These are phyloP conservation scores for Taphrina flavorubra DNA, from an alignment of 1,139 yeast genomes.

Conservation along the genomic window DNA sequence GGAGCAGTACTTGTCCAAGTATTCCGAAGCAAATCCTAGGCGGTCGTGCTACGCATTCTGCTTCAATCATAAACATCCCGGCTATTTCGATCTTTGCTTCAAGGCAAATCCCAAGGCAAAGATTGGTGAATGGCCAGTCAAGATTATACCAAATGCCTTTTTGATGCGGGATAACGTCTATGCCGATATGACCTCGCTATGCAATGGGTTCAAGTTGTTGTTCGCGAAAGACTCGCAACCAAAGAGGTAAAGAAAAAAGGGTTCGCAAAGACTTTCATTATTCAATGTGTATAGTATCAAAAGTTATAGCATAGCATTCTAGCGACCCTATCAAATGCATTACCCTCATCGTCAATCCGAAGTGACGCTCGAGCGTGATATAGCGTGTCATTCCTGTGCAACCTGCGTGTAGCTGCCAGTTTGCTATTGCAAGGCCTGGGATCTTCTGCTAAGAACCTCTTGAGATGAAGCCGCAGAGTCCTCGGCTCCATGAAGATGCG, in stretches of 20 bases:
- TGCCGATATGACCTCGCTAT: slow-evolving; percentile 82
- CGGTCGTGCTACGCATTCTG: slow-evolving; percentile 92
- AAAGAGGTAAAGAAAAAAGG: background rate
- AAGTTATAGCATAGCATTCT: slow-evolving; percentile 16
- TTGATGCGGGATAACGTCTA: slow-evolving; percentile 73
- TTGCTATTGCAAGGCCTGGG: too few species aligned
- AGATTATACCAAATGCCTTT: slow-evolving; percentile 78
- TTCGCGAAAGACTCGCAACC: slow-evolving; percentile 45
- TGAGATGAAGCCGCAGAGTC: too few species aligned
- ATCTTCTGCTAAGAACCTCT: too few species aligned
- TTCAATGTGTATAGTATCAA: background rate
- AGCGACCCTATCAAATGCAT: background rate
- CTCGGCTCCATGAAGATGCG: too few species aligned
- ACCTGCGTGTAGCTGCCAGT: too few species aligned
- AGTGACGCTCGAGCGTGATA: too few species aligned
- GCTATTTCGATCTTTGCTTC: slow-evolving; percentile 85
- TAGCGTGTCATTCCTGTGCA: too few species aligned
- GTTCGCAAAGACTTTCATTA: too few species aligned
- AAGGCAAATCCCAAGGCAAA: slow-evolving; percentile 75
- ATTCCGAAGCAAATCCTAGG: slow-evolving; percentile 87
- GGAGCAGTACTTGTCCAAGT: slow-evolving; percentile 83
- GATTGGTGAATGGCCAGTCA: slow-evolving; percentile 85
- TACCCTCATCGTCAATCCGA: too few species aligned
- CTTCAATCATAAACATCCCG: slow-evolving; percentile 88
- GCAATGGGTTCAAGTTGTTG: slow-evolving; percentile 87